phyloP scores from a whole-genome alignment of 192 early-diverging fungal genomes.

The Coemansia sp. region DNA sequence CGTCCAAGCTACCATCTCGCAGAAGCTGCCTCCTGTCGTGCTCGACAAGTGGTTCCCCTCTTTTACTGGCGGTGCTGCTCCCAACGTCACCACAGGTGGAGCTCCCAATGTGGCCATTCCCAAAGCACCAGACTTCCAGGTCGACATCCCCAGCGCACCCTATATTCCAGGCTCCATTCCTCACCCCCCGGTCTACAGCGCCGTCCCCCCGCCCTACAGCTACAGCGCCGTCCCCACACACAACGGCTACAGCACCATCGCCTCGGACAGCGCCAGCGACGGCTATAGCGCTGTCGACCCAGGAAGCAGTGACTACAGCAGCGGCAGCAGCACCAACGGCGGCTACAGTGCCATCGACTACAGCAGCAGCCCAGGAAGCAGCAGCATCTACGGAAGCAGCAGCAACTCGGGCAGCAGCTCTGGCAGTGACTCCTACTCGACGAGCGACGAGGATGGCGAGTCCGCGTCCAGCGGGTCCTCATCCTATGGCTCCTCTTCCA shows the following conservation, averaged over 20 bases:
- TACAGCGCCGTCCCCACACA: slow-evolving; percentile 16
- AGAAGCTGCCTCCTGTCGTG: slow-evolving; percentile 21
- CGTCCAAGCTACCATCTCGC: slow-evolving; percentile 29
- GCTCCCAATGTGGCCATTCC: neutral
- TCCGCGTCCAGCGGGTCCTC: neutral
- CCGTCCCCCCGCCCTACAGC: slow-evolving; percentile 14
- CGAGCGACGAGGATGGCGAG: slow-evolving; percentile 7
- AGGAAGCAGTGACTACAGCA: neutral
- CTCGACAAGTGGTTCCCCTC: slow-evolving; percentile 57
- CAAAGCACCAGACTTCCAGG: neutral
- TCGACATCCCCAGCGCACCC: neutral
- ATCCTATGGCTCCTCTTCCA: too few relatives aligned
- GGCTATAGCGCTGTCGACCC: too few relatives aligned
- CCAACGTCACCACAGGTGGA: neutral
- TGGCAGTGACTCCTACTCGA: neutral
- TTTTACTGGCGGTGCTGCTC: neutral
- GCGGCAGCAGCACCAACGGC: neutral
- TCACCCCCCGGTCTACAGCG: slow-evolving; percentile 10
- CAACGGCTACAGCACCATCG: neutral
- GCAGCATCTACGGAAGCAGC: neutral
- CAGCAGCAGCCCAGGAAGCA: too few relatives aligned
- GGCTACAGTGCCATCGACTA: too few relatives aligned
- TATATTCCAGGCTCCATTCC: neutral
- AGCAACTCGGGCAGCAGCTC: slow-evolving; percentile 10
- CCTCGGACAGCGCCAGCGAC: neutral